These are phyloP conservation scores for Tuber melanosporum DNA, from an alignment of 495 filamentous ascomycete genomes.

Conservation along the genomic window DNA sequence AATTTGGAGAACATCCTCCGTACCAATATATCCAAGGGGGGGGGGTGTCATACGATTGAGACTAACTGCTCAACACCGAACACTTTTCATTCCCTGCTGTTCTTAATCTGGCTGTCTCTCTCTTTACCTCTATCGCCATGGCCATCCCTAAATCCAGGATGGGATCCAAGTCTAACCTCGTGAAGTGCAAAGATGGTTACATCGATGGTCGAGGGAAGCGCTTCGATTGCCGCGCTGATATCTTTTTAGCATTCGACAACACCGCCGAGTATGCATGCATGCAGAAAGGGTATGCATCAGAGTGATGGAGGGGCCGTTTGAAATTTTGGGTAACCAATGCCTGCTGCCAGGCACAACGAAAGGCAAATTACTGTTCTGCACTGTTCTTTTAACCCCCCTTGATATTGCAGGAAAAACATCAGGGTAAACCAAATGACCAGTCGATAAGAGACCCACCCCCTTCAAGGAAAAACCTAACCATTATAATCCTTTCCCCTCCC, in stretches of 20 bases:
- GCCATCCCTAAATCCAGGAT: not conserved
- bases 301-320: not conserved
- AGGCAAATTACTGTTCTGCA: constrained; percentile 1
- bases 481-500: not conserved
- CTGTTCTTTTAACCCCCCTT: not conserved
- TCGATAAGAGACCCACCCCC: not conserved
- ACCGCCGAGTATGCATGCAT: not conserved
- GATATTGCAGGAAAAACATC: not conserved
- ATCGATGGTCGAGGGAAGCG: not conserved
- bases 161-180: not conserved
- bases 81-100: not conserved
- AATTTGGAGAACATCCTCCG: constrained; percentile 28
- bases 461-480: not conserved
- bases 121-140: not conserved
- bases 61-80: constrained; percentile 5
- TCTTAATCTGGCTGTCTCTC: not conserved
- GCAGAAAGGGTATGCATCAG: not conserved
- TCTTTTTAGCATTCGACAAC: not conserved
- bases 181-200: not conserved
- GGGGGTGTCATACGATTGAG: constrained; percentile 14
- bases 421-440: constrained; percentile 4
- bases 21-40: constrained; percentile 9
- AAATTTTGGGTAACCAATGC: not conserved
- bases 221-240: constrained; percentile 3
- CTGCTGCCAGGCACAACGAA: not conserved